Conservation (phyloP, 169 alveolate species). For the Plasmodium gaboni region DNA sequence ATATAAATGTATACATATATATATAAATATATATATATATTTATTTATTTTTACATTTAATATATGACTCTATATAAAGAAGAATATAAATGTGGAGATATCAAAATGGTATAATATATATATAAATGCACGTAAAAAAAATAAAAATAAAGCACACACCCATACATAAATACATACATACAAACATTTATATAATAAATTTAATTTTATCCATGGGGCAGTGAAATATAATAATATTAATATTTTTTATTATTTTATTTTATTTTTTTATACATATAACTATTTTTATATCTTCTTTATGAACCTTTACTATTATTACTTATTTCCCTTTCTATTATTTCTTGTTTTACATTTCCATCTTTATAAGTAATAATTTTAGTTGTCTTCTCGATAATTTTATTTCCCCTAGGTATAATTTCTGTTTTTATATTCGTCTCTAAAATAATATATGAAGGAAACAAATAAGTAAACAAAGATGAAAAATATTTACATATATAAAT, state of each 20-base stretch:
- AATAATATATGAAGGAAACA: constrained; percentile 1
- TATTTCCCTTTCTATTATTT: constrained; percentile 53
- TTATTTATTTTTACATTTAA: too few species aligned
- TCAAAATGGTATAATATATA: too few species aligned
- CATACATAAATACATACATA: neutral
- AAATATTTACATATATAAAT: neutral
- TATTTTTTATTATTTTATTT: constrained; percentile 11
- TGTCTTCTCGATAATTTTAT: constrained; percentile 68
- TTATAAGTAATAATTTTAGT: constrained; percentile 64
- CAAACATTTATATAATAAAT: neutral
- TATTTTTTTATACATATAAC: neutral
- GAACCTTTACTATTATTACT: constrained; percentile 67
- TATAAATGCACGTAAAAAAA: neutral
- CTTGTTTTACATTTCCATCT: constrained; percentile 66
- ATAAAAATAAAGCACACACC: neutral
- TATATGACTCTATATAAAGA: too few species aligned
- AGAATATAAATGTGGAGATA: too few species aligned
- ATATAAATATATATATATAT: too few species aligned
- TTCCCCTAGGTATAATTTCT: constrained; percentile 64
- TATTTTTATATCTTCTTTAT: constrained; percentile 23
- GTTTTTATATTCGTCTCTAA: constrained; percentile 71
- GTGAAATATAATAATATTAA: neutral
- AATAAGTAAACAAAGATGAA: neutral
- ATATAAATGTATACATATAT: too few species aligned
- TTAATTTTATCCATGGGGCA: neutral